These are phyloP conservation scores for Chalaropsis thielavioides DNA, from an alignment of 2,329 filamentous ascomycete genomes.

Conservation along the genomic window DNA sequence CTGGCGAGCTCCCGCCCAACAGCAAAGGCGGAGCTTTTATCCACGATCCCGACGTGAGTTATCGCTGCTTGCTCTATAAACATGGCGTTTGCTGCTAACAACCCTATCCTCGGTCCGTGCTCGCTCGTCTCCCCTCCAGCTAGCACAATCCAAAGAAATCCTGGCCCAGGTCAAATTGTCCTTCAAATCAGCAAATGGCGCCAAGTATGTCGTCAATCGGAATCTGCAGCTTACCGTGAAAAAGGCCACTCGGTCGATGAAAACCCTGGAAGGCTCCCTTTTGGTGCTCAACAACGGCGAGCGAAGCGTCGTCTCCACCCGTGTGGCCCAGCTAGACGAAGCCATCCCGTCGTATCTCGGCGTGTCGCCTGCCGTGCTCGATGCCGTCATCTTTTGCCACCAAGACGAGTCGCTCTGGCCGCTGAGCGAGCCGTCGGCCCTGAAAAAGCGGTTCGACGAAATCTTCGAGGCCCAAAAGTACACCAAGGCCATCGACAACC, in stretches of 20 bases:
- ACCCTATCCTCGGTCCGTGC: neutral
- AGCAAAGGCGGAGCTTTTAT: slow-evolving; percentile 85
- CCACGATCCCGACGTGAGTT: slow-evolving; percentile 72
- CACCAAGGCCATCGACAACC: slow-evolving; percentile 91
- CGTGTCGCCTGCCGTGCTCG: slow-evolving; percentile 77
- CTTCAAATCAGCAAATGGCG: slow-evolving; percentile 65
- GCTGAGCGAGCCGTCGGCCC: slow-evolving; percentile 66
- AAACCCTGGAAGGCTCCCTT: slow-evolving; percentile 71
- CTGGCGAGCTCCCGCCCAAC: slow-evolving; percentile 83
- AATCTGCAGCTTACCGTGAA: slow-evolving; percentile 77
- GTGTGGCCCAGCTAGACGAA: slow-evolving; percentile 65
- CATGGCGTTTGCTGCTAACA: neutral
- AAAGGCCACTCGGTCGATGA: slow-evolving; percentile 60
- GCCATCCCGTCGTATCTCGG: slow-evolving; percentile 77
- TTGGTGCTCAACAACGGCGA: slow-evolving; percentile 67
- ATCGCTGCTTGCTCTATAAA: neutral
- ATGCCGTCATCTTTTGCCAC: slow-evolving; percentile 95
- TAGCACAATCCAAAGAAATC: slow-evolving; percentile 49
- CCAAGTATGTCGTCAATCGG: slow-evolving; percentile 68
- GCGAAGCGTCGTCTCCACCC: slow-evolving; percentile 61
- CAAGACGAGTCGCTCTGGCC: slow-evolving; percentile 98
- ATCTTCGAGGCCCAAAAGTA: slow-evolving; percentile 97
- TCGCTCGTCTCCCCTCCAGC: neutral
- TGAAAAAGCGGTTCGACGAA: slow-evolving; percentile 93
- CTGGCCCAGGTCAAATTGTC: slow-evolving; percentile 81